phyloP scores from a whole-genome alignment of 176 grass and related monocot genomes.

The Triticum monococcum region DNA sequence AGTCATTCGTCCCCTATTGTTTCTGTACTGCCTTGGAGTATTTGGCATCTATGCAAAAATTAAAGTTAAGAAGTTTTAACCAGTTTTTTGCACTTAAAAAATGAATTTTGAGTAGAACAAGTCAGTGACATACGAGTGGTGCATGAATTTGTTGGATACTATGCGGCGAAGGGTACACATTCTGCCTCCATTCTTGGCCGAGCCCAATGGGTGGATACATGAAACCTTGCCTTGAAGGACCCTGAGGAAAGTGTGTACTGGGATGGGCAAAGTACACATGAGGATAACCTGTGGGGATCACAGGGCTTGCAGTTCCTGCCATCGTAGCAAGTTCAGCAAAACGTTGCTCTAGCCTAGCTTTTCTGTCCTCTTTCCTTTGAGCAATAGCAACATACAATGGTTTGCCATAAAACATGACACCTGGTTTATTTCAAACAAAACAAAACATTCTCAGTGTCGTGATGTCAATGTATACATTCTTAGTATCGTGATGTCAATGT shows the following conservation, averaged over 20 bases:
- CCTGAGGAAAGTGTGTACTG: constrained; percentile 45
- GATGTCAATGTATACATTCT: not conserved
- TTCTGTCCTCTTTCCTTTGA: constrained; percentile 83
- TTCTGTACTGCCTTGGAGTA: constrained; percentile 57
- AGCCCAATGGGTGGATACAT: constrained; percentile 50
- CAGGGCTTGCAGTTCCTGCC: constrained; percentile 33
- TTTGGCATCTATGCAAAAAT: constrained; percentile 37
- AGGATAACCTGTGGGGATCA: constrained; percentile 58
- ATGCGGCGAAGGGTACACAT: constrained; percentile 44
- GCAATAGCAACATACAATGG: constrained; percentile 80
- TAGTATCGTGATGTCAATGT: not conserved
- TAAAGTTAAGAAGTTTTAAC: not conserved
- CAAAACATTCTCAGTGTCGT: not conserved
- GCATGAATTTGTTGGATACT: constrained; percentile 52
- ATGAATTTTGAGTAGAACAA: not conserved
- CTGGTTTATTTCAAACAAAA: constrained; percentile 29
- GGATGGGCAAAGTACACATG: constrained; percentile 64
- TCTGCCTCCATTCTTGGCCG: constrained; percentile 57
- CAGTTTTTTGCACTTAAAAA: not conserved
- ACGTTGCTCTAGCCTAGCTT: constrained; percentile 48
- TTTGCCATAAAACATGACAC: constrained; percentile 78
- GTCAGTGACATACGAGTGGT: constrained; percentile 36
- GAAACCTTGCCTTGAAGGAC: constrained; percentile 57
- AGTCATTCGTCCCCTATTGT: constrained; percentile 47
- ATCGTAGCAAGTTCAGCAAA: constrained; percentile 46